A percentile compares a stretch with the other conserved stretches of the same genome.
Evolutionary conservation across 2,329 filamentous ascomycete genomes (phyloP).

Genomic region (Xylariaceae sp.): DNA sequence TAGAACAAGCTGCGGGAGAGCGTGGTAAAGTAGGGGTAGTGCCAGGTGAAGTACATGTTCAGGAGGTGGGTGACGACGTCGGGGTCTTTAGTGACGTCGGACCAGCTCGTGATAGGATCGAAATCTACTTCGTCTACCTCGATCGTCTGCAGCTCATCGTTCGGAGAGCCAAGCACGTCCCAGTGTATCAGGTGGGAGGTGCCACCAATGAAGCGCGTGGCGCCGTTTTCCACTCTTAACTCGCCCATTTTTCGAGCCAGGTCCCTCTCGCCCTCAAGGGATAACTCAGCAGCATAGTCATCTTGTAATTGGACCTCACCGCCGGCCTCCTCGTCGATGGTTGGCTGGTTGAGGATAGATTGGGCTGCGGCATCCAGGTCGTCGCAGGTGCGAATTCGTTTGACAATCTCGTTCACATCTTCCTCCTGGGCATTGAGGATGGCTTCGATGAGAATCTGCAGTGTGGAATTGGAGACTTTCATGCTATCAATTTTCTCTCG

Average conservation of each 20-base stretch:
- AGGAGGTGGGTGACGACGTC: slow-evolving; percentile 79
- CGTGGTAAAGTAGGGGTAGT: slow-evolving; percentile 93
- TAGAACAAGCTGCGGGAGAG: slow-evolving; percentile 83
- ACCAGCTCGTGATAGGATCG: slow-evolving; percentile 80
- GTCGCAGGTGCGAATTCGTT: slow-evolving; percentile 81
- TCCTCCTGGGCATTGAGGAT: slow-evolving; percentile 89
- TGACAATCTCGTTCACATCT: slow-evolving; percentile 74
- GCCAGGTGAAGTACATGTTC: slow-evolving; percentile 98
- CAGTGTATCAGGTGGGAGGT: slow-evolving; percentile 90
- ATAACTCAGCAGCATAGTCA: slow-evolving; percentile 38
- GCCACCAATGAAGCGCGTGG: slow-evolving; percentile 85
- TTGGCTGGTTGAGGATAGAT: slow-evolving; percentile 44
- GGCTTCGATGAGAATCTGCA: slow-evolving; percentile 89
- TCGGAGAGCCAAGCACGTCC: slow-evolving; percentile 42
- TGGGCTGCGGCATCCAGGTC: slow-evolving; percentile 54
- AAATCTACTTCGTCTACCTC: slow-evolving; percentile 50
- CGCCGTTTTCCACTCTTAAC: slow-evolving; percentile 78
- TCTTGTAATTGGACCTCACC: slow-evolving; percentile 40
- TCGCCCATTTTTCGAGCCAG: slow-evolving; percentile 91
- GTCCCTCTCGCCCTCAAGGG: slow-evolving; percentile 63
- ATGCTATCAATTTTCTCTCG: slow-evolving; percentile 86
- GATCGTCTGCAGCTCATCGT: slow-evolving; percentile 40
- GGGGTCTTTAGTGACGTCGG: slow-evolving; percentile 72
- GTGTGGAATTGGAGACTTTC: slow-evolving; percentile 79
- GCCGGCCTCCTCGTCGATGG: slow-evolving; percentile 30